phyloP scores from a whole-genome alignment of 2,329 filamentous ascomycete genomes.

The Xylariaceae sp. region DNA sequence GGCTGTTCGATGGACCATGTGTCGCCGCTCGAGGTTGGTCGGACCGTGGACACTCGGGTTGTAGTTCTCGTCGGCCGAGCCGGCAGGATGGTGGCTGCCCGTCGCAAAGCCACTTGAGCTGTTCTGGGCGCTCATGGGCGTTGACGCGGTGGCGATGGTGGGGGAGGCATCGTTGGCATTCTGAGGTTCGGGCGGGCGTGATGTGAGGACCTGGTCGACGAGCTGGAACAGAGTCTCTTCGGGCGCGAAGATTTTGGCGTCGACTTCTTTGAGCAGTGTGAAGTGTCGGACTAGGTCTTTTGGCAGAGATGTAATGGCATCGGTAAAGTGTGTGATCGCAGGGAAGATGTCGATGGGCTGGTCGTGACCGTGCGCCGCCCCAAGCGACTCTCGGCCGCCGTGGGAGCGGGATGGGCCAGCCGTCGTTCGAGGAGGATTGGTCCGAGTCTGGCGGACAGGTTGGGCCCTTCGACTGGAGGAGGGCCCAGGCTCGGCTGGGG shows the following conservation, averaged over 20 bases:
- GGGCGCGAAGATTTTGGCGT: constrained; percentile 88
- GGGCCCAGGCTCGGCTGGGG: constrained; percentile 28
- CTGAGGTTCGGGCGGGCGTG: constrained; percentile 39
- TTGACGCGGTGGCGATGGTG: constrained; percentile 34
- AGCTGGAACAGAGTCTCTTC: constrained; percentile 75
- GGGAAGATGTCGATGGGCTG: constrained; percentile 61
- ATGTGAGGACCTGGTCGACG: constrained; percentile 55
- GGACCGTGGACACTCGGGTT: constrained; percentile 42
- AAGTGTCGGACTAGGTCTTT: constrained; percentile 95
- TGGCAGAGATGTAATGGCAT: constrained; percentile 84
- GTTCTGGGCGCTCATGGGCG: constrained; percentile 42
- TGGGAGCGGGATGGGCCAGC: constrained; percentile 37
- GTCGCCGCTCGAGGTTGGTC: constrained; percentile 57
- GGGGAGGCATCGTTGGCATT: constrained; percentile 36
- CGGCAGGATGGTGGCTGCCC: constrained; percentile 28
- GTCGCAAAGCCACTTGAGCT: constrained; percentile 35
- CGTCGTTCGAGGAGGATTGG: constrained; percentile 52
- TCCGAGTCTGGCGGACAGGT: constrained; percentile 57
- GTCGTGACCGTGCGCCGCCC: constrained; percentile 37
- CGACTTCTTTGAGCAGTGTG: constrained; percentile 92
- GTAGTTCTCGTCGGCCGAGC: constrained; percentile 36
- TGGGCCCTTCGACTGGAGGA: constrained; percentile 52
- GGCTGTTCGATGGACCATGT: constrained; percentile 71
- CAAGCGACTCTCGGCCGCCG: constrained; percentile 37
- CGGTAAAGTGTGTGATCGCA: constrained; percentile 70